Conservation (phyloP, 768 basidiomycete species). For the Ramaria sp. region DNA sequence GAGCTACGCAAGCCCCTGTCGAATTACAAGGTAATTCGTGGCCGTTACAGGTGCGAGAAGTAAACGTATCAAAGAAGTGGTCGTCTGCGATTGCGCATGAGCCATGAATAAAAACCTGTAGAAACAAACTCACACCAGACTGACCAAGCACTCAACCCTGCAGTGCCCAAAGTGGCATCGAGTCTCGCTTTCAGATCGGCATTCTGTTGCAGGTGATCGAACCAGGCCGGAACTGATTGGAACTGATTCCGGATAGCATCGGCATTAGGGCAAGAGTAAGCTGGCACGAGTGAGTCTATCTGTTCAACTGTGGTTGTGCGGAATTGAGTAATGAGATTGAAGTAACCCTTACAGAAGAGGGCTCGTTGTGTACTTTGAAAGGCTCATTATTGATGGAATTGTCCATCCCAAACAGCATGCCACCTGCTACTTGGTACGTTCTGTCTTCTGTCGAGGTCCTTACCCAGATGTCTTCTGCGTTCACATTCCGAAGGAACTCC, state of each 20-base stretch:
- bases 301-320: slow-evolving; percentile 11
- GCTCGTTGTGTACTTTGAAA: slow-evolving; percentile 33
- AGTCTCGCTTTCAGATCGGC: slow-evolving; percentile 27
- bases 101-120: background rate
- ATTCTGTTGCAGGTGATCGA: slow-evolving; percentile 29
- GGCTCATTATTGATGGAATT: slow-evolving; percentile 18
- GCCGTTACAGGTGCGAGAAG: slow-evolving; percentile 34
- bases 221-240: slow-evolving; percentile 37
- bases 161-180: slow-evolving; percentile 29
- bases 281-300: slow-evolving; percentile 39
- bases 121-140: slow-evolving; percentile 30
- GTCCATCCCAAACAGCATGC: slow-evolving; percentile 36
- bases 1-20: slow-evolving; percentile 29
- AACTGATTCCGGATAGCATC: slow-evolving; percentile 27
- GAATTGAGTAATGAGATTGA: background rate
- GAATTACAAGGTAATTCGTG: slow-evolving; percentile 35
- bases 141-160: slow-evolving; percentile 29
- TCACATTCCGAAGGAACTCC: slow-evolving; percentile 26
- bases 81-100: slow-evolving; percentile 22
- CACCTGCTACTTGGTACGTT: slow-evolving; percentile 37
- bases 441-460: slow-evolving; percentile 35
- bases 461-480: slow-evolving; percentile 27
- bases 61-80: slow-evolving; percentile 43
- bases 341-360: slow-evolving; percentile 24
- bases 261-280: slow-evolving; percentile 33